Base-by-base conservation (phyloP, 2,329 filamentous ascomycete genomes). In the Ciborinia camelliae region DNA sequence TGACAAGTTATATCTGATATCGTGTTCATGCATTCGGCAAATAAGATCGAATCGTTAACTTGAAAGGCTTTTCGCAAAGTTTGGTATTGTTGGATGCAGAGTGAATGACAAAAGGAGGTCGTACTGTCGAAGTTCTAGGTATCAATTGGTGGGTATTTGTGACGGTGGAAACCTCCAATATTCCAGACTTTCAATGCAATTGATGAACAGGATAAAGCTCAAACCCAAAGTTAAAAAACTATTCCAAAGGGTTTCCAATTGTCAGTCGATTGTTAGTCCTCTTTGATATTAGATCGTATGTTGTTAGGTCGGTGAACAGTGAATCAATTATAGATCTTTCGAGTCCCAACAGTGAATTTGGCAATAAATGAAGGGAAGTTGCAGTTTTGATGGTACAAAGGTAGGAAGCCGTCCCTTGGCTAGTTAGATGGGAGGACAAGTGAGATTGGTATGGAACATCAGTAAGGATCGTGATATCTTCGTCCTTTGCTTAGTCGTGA, bases 321-420 rank as follows among this genome's bases (percentile, higher is more conserved):
- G 41, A 58, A 63, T 58, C 23, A 23, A 63, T 57, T 50, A 26
- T 39, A 57, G 41, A 30, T 39, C 47, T 39, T 12, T 51, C 51
- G 61, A 63, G 51, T 63, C 52, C 15, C 12, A 32, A 50, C 26
- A 47, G 52, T 45, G 41, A 50, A 63, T 37, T 63, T 39, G 30
- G 39, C 18, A 52, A 58, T 39, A 41, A 20, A n/a, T 57, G 37
- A 58, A 58, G 45, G 45, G 45, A 54, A 35, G 18, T 50, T 26
- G 41, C 32, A 51, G 18, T 20, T 39, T 41, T n/a, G 51, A 41
- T 63, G 41, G 53, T 23, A 57, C 61, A 58, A 43, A 63, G n/a
- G 57, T 28, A 61, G 63, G 63, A 58, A 60, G 57, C 66, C 63
- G 64, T 67, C 58, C 59, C 68, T 65, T 66, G 58, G 59, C 23